Conservation (phyloP, 1,139 yeast species). For the Diutina scorzettiae region DNA sequence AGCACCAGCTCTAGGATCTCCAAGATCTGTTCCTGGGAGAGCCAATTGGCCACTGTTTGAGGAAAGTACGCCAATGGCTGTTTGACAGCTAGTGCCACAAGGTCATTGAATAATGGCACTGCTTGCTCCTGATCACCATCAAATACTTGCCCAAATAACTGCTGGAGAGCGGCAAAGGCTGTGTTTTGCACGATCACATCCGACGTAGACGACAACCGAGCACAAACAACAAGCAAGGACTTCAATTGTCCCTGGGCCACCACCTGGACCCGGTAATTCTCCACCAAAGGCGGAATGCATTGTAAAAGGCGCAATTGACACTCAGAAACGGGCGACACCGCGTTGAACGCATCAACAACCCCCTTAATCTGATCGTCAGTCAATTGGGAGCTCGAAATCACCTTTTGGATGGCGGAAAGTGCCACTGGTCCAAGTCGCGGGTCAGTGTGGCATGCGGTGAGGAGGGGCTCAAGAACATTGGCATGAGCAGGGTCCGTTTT, state of each 20-base stretch:
- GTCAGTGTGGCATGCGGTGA: slow-evolving; percentile 61
- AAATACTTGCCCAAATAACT: slow-evolving; percentile 62
- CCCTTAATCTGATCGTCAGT: neutral
- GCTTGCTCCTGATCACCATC: slow-evolving; percentile 22
- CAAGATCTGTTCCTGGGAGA: neutral
- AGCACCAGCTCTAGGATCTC: slow-evolving; percentile 4
- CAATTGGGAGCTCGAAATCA: slow-evolving; percentile 21
- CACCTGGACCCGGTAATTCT: slow-evolving; percentile 33
- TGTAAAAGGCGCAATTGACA: slow-evolving; percentile 84
- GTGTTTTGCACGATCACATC: slow-evolving; percentile 78
- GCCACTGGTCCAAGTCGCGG: slow-evolving; percentile 64
- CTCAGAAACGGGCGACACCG: slow-evolving; percentile 60
- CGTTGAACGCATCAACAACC: slow-evolving; percentile 49
- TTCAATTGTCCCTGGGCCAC: slow-evolving; percentile 25
- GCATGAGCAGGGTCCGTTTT: slow-evolving; percentile 17
- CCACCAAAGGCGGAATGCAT: slow-evolving; percentile 64
- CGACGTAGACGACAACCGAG: slow-evolving; percentile 54
- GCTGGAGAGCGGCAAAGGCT: slow-evolving; percentile 88
- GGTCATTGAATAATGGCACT: neutral
- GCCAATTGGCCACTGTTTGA: neutral
- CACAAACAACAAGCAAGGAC: slow-evolving; percentile 55
- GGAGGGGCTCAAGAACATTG: slow-evolving; percentile 41
- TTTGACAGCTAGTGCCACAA: neutral
- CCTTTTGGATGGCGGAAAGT: slow-evolving; percentile 52
- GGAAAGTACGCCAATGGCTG: neutral